phyloP scores from a whole-genome alignment of 2,329 filamentous ascomycete species.

The Ceratocystis diversiconidia region DNA sequence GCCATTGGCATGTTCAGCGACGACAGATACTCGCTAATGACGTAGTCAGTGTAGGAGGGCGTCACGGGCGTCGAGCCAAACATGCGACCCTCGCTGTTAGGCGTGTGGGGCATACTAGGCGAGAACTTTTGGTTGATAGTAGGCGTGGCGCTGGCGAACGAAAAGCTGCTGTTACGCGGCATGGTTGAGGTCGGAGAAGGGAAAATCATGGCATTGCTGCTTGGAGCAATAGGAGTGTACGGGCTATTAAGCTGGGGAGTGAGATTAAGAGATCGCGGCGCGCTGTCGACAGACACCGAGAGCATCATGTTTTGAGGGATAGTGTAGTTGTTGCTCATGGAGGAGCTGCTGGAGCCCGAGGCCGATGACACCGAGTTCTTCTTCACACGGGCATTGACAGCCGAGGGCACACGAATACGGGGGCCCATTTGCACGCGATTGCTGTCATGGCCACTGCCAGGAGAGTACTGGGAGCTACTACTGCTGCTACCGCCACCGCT shows the following conservation, averaged over 20 bases:
- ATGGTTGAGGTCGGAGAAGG: neutral
- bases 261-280: neutral
- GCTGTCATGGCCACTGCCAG: neutral
- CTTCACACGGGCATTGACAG: neutral
- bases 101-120: neutral
- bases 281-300: neutral
- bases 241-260: neutral
- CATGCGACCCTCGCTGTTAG: constrained; percentile 2
- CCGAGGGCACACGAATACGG: constrained; percentile 1
- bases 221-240: neutral
- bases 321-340: neutral
- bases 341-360: neutral
- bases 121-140: constrained; percentile 1
- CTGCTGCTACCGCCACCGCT: neutral
- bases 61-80: neutral
- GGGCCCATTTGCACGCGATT: neutral
- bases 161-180: constrained; percentile 1
- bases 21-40: neutral
- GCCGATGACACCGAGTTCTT: constrained; percentile 1
- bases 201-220: neutral
- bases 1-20: neutral
- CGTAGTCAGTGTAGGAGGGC: neutral
- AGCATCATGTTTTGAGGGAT: neutral
- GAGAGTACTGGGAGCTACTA: neutral
- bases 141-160: neutral